These are phyloP conservation scores for Auriscalpium orientale DNA, from an alignment of 768 basidiomycete genomes.

Conservation along the genomic window DNA sequence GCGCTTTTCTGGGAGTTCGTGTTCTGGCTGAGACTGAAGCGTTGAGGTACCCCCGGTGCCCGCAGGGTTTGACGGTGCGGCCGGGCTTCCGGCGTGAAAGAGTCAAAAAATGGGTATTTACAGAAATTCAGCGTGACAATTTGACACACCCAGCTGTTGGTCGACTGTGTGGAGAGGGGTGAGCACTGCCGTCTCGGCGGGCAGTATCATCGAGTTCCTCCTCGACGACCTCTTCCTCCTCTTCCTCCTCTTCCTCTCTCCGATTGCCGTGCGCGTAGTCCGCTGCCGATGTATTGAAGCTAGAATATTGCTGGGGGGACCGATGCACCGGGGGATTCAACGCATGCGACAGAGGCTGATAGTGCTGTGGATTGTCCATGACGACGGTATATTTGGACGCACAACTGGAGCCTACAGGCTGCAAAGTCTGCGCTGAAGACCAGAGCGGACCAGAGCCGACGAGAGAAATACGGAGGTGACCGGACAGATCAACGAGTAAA, in stretches of 20 bases:
- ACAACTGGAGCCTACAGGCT: background rate
- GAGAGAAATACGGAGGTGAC: conserved; percentile 1
- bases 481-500: background rate
- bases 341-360: conserved; percentile 76
- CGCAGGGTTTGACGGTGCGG: conserved; percentile 13
- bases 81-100: conserved; percentile 17
- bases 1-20: conserved; percentile 45
- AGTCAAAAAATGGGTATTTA: conserved; percentile 10
- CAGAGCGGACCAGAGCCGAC: conserved; percentile 8
- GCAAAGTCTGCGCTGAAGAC: conserved; percentile 7
- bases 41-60: conserved; percentile 20
- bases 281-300: conserved; percentile 14
- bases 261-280: conserved; percentile 20
- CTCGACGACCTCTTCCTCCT: conserved; percentile 67
- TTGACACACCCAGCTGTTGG: conserved; percentile 23
- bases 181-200: conserved; percentile 24
- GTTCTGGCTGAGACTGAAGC: conserved; percentile 16
- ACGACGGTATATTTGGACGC: conserved; percentile 2
- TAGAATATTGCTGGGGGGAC: conserved; percentile 16
- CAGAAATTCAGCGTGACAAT: conserved; percentile 14
- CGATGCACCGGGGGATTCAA: conserved; percentile 45
- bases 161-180: conserved; percentile 22
- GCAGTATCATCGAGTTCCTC: conserved; percentile 45
- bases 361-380: conserved; percentile 70
- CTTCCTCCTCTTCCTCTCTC: conserved; percentile 63